phyloP scores from a whole-genome alignment of 306 rosid species.

The Fragaria vesca region DNA sequence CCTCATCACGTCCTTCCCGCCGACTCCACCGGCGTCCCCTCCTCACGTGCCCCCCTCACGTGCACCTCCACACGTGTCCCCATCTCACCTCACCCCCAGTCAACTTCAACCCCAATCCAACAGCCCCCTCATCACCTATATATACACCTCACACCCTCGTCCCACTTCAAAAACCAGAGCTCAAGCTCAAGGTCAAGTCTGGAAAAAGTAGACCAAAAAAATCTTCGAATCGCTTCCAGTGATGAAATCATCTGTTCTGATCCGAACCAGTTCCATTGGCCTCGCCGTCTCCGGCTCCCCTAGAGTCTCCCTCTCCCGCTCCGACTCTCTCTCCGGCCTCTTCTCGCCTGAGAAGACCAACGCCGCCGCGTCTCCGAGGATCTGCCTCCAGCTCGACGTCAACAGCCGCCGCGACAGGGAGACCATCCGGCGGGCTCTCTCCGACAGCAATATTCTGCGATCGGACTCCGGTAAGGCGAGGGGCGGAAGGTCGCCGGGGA shows the following conservation, averaged over 20 bases:
- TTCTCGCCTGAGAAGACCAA: conserved; percentile 25
- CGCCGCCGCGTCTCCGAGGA: conserved; percentile 29
- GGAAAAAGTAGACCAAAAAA: not conserved
- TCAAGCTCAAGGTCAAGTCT: not conserved
- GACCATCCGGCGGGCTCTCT: conserved; percentile 31
- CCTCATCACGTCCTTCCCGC: conserved; percentile 44
- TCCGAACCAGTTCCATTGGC: conserved; percentile 54
- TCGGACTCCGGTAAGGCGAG: not conserved
- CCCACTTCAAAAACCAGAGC: not conserved
- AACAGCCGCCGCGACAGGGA: conserved; percentile 19
- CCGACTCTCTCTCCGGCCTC: conserved; percentile 31
- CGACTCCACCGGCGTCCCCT: conserved; percentile 36
- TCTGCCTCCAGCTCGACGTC: conserved; percentile 44
- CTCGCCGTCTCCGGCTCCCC: conserved; percentile 33
- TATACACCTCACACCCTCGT: not conserved
- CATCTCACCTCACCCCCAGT: conserved; percentile 12
- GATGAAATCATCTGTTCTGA: conserved; percentile 52
- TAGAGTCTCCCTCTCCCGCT: conserved; percentile 31
- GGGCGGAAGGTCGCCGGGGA: conserved; percentile 13
- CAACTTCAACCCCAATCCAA: conserved; percentile 27
- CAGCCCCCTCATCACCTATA: conserved; percentile 11
- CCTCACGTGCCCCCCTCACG: conserved; percentile 52
- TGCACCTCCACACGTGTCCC: conserved; percentile 49
- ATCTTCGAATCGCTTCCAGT: not conserved
- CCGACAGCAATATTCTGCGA: conserved; percentile 33